Conservation (phyloP, 2,329 filamentous ascomycete species). For the Immersiporthe knoxdaviesiana region DNA sequence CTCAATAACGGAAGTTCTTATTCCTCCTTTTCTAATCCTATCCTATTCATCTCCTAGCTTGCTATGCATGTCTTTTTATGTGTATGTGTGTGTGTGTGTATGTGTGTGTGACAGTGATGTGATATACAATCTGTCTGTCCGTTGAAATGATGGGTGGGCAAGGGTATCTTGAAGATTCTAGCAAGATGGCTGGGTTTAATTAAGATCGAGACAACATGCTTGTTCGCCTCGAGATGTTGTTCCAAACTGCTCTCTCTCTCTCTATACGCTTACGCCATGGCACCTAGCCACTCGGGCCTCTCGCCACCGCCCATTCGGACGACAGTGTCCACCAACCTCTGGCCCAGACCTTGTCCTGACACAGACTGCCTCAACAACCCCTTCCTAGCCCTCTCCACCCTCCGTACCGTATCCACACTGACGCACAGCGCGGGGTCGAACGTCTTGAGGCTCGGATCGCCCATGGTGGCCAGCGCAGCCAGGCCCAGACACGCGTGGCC, state of each 20-base stretch:
- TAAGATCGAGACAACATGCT: too few relatives aligned
- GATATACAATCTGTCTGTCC: background rate
- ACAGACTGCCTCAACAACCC: slow-evolving; percentile 38
- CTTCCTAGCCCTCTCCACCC: slow-evolving; percentile 52
- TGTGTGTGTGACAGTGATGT: background rate
- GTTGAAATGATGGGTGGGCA: background rate
- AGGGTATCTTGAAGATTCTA: background rate
- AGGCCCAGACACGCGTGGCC: slow-evolving; percentile 91
- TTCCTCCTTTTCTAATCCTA: background rate
- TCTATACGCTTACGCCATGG: background rate
- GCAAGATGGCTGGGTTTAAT: background rate
- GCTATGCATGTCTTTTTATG: background rate
- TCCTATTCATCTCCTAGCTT: background rate
- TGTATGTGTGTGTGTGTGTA: too few relatives aligned
- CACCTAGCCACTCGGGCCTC: slow-evolving; percentile 24
- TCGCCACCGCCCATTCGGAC: slow-evolving; percentile 12
- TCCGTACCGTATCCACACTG: slow-evolving; percentile 60
- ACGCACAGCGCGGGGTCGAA: slow-evolving; percentile 80
- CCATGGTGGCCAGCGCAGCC: slow-evolving; percentile 74
- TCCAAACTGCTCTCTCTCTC: too few relatives aligned
- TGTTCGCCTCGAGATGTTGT: background rate
- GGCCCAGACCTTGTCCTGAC: background rate
- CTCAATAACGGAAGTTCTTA: too few relatives aligned
- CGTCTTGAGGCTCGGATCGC: slow-evolving; percentile 68
- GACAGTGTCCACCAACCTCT: slow-evolving; percentile 26